These are phyloP conservation scores for Microdochium nivale DNA, from an alignment of 2,329 filamentous ascomycete species.

Conservation along the genomic window DNA sequence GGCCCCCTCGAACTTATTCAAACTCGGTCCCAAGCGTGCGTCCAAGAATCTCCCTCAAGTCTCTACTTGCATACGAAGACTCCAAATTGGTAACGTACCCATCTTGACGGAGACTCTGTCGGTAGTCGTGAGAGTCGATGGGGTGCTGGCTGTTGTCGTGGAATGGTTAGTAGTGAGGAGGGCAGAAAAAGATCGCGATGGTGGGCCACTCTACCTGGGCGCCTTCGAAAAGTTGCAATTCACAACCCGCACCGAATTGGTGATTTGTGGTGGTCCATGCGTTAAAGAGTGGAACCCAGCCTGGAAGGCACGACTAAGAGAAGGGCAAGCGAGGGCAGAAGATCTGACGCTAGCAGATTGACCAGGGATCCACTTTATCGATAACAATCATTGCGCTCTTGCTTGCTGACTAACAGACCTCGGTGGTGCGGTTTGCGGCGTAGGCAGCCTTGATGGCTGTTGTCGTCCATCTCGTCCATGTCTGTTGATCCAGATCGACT, in stretches of 20 bases:
- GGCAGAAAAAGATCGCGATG: neutral
- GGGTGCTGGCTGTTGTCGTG: conserved; percentile 3
- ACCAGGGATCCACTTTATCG: too few relatives aligned
- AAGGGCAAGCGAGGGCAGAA: too few relatives aligned
- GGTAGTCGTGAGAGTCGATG: conserved; percentile 25
- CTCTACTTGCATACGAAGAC: conserved; percentile 28
- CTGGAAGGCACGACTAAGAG: too few relatives aligned
- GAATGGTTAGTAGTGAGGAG: conserved; percentile 1
- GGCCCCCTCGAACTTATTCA: neutral
- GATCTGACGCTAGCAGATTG: too few relatives aligned
- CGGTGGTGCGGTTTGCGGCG: too few relatives aligned
- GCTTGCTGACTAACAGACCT: too few relatives aligned
- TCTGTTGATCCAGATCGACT: too few relatives aligned
- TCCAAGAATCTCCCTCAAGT: conserved; percentile 8
- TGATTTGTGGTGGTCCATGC: neutral
- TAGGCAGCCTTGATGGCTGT: too few relatives aligned
- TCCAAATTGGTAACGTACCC: conserved; percentile 46
- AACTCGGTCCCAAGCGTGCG: neutral
- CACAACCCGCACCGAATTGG: neutral
- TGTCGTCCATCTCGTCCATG: too few relatives aligned
- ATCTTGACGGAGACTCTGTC: conserved; percentile 38
- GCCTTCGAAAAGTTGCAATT: neutral
- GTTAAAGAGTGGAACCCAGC: neutral
- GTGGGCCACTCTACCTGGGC: neutral
- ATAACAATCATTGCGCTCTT: too few relatives aligned